These are phyloP conservation scores for Phytophthora sp. DNA, from an alignment of 352 stramenopile species.

Conservation along the genomic window DNA sequence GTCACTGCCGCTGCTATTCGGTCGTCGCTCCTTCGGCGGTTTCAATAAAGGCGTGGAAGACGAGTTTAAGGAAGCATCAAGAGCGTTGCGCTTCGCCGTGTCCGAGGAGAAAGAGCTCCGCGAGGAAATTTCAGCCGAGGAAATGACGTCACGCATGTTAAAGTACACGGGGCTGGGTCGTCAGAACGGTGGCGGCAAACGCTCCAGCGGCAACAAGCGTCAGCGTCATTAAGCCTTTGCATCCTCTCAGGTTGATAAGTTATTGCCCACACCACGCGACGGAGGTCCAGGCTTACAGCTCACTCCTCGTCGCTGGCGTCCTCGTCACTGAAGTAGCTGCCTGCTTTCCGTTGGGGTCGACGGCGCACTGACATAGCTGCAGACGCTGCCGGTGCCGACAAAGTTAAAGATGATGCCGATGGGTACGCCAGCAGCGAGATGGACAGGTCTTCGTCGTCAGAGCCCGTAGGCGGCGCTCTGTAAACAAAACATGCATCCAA, in stretches of 20 bases:
- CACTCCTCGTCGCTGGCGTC: constrained; percentile 68
- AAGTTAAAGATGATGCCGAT: constrained; percentile 25
- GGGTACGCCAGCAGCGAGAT: constrained; percentile 74
- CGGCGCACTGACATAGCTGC: constrained; percentile 29
- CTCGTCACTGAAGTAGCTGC: constrained; percentile 81
- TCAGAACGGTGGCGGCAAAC: constrained; percentile 38
- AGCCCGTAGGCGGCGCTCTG: constrained; percentile 55
- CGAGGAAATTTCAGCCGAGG: constrained; percentile 83
- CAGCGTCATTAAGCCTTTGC: constrained; percentile 57
- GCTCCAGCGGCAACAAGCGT: constrained; percentile 51
- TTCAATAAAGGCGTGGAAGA: constrained; percentile 88
- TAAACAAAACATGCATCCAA: constrained; percentile 10
- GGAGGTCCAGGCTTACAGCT: background rate
- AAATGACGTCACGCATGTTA: constrained; percentile 83
- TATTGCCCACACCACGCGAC: constrained; percentile 27
- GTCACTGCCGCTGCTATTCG: constrained; percentile 77
- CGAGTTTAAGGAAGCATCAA: constrained; percentile 68
- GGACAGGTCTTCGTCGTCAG: constrained; percentile 65
- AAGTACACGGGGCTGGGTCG: constrained; percentile 83
- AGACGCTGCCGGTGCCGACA: constrained; percentile 11
- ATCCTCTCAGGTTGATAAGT: constrained; percentile 34
- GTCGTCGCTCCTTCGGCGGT: constrained; percentile 75
- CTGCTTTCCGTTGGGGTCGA: constrained; percentile 46
- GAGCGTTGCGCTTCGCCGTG: constrained; percentile 61
- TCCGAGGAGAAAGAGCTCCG: constrained; percentile 74